These are phyloP conservation scores for Bacterosira constricta DNA, from an alignment of 108 stramenopile species.

Conservation along the genomic window DNA sequence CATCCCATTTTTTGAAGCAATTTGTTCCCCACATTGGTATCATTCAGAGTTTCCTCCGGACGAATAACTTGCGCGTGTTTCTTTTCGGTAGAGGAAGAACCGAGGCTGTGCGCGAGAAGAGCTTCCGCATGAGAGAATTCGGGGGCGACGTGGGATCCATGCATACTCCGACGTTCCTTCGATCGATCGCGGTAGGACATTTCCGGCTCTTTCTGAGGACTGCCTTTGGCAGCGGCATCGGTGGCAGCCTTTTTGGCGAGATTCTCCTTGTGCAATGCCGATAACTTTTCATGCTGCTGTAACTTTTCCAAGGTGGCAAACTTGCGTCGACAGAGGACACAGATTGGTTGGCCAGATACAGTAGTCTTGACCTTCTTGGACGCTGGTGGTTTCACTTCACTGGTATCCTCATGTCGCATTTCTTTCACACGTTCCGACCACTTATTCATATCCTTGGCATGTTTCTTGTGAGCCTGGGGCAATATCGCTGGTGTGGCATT, in stretches of 20 bases:
- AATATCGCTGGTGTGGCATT: not conserved
- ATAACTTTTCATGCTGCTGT: constrained; percentile 69
- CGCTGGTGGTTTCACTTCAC: not conserved
- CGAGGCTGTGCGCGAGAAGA: constrained; percentile 29
- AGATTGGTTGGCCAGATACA: constrained; percentile 74
- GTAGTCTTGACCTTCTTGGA: constrained; percentile 49
- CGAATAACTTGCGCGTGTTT: constrained; percentile 36
- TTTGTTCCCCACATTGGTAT: constrained; percentile 71
- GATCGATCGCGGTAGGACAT: constrained; percentile 42
- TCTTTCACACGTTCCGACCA: constrained; percentile 76
- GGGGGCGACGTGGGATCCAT: constrained; percentile 18
- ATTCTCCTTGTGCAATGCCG: constrained; percentile 79
- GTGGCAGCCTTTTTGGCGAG: constrained; percentile 49
- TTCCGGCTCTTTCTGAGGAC: constrained; percentile 4
- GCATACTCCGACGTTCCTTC: constrained; percentile 51
- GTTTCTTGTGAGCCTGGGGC: constrained; percentile 56
- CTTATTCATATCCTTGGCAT: constrained; percentile 70
- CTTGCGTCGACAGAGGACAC: constrained; percentile 73
- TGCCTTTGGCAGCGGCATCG: not conserved
- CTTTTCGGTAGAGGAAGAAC: constrained; percentile 8
- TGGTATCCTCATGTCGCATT: constrained; percentile 24
- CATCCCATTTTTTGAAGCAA: constrained; percentile 87
- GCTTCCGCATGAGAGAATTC: constrained; percentile 34
- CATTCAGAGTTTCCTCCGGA: constrained; percentile 49
- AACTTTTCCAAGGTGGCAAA: constrained; percentile 73